Evolutionary conservation across 495 filamentous ascomycete genomes (phyloP).

Genomic region (Penicillium longicatenatum): DNA sequence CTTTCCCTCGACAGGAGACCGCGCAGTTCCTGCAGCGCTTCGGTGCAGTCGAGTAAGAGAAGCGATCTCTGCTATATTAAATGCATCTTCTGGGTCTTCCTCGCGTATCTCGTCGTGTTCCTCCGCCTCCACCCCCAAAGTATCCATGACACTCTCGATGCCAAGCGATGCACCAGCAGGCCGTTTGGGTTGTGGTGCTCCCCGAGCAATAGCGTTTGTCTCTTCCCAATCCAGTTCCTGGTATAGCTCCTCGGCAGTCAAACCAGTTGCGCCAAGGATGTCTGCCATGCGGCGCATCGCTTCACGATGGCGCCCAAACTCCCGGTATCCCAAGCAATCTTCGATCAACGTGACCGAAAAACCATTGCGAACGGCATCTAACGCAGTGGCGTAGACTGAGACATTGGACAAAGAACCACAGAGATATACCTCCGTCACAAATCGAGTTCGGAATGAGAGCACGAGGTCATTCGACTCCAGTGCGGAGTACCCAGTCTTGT

Average conservation of each 20-base stretch:
- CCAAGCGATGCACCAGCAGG: constrained; percentile 26
- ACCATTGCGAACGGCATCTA: constrained; percentile 87
- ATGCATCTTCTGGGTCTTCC: constrained; percentile 22
- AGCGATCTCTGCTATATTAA: constrained; percentile 25
- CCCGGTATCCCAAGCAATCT: constrained; percentile 87
- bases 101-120: not conserved
- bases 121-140: constrained; percentile 31
- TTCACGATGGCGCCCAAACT: constrained; percentile 67
- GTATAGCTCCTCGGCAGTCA: constrained; percentile 60
- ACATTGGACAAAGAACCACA: constrained; percentile 89
- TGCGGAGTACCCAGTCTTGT: constrained; percentile 87
- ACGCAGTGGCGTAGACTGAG: constrained; percentile 87
- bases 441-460: constrained; percentile 66
- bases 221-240: constrained; percentile 53
- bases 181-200: constrained; percentile 18
- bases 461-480: constrained; percentile 75
- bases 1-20: constrained; percentile 15
- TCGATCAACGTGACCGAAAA: constrained; percentile 82
- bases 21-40: constrained; percentile 8
- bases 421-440: constrained; percentile 90
- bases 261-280: constrained; percentile 70
- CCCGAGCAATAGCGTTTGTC: constrained; percentile 43
- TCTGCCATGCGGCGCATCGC: constrained; percentile 76
- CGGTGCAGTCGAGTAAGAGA: constrained; percentile 21
- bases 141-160: constrained; percentile 43